phyloP scores from a whole-genome alignment of 2,329 filamentous ascomycete genomes.

The Plectosphaerella sp. region DNA sequence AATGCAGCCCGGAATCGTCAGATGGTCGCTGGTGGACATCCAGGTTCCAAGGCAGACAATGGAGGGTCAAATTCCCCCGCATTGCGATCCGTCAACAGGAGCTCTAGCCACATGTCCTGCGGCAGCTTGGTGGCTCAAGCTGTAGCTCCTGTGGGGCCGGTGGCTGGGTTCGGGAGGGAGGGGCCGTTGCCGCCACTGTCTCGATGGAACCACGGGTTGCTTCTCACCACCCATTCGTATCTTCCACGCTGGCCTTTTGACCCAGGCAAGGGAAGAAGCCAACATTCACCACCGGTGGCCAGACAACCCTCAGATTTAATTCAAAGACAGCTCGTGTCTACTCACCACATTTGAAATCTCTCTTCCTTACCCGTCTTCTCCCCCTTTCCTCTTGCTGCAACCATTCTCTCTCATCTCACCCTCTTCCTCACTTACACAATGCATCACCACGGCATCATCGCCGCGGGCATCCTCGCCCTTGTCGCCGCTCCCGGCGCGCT shows the following conservation, averaged over 20 bases:
- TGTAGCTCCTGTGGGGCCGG: constrained; percentile 11
- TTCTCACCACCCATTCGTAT: constrained; percentile 5
- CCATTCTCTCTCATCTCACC: neutral
- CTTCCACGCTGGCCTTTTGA: constrained; percentile 43
- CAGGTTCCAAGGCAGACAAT: neutral
- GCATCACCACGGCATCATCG: constrained; percentile 48
- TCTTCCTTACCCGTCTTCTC: too few species aligned
- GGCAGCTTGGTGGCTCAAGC: constrained; percentile 11
- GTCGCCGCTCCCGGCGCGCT: constrained; percentile 61
- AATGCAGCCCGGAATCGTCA: neutral
- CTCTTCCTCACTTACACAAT: constrained; percentile 29
- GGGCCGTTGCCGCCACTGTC: neutral
- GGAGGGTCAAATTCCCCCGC: neutral
- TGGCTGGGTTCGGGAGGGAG: constrained; percentile 1
- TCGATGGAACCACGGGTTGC: constrained; percentile 8
- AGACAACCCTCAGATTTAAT: constrained; percentile 2
- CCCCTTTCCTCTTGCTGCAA: neutral
- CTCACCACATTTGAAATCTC: too few species aligned
- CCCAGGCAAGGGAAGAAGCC: constrained; percentile 18
- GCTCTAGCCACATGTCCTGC: neutral
- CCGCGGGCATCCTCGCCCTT: constrained; percentile 57
- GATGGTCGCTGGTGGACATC: neutral
- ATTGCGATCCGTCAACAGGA: neutral
- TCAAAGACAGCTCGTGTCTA: neutral
- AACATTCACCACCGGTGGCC: constrained; percentile 9